phyloP scores from a whole-genome alignment of 257 asterid genomes.

The Solanum dulcamara region DNA sequence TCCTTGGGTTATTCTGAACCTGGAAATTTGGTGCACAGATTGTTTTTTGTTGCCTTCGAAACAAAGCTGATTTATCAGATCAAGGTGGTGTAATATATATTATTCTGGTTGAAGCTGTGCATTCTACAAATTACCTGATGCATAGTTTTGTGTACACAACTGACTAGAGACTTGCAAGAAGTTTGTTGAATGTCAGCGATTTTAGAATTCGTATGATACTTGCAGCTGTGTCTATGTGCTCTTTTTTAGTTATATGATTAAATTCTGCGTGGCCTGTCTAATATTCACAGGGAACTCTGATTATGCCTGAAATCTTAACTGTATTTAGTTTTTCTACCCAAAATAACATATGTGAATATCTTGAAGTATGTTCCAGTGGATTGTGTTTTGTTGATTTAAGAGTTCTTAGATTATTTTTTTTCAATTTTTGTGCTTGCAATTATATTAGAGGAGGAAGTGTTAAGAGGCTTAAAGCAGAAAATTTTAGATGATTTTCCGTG shows the following conservation, averaged over 20 bases:
- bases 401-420: background rate
- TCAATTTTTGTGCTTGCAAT: background rate
- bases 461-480: too few relatives aligned
- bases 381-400: background rate
- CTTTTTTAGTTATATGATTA: background rate
- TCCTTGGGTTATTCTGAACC: background rate
- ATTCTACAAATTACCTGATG: background rate
- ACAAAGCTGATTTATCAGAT: background rate
- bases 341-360: background rate
- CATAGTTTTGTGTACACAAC: background rate
- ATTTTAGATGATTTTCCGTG: background rate
- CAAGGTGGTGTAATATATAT: background rate
- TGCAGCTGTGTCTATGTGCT: background rate
- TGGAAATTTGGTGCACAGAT: background rate
- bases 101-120: background rate
- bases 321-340: background rate
- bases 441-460: background rate
- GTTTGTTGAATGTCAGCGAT: background rate
- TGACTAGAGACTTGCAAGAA: background rate
- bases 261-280: background rate
- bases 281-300: background rate
- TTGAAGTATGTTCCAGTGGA: background rate
- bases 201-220: background rate
- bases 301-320: background rate
- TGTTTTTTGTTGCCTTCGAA: background rate